Evolutionary conservation across 306 rosid genomes (phyloP).

Genomic region (Quercus rubra): DNA sequence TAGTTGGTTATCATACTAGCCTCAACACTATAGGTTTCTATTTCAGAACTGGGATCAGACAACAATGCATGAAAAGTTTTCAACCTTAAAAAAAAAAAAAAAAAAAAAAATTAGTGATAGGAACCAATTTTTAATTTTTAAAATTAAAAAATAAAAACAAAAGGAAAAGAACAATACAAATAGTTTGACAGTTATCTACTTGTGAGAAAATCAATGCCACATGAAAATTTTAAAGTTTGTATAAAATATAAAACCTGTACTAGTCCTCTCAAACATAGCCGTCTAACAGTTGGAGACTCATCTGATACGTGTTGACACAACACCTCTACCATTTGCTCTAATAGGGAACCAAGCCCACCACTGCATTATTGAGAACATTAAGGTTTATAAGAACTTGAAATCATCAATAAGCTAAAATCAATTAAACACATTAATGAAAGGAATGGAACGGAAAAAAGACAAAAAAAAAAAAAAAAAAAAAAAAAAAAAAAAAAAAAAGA

Average conservation of each 20-base stretch:
- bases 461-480: background rate
- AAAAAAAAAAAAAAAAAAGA: background rate
- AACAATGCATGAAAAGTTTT: no score
- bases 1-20: no score
- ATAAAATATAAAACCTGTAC: conserved; percentile 63
- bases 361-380: conserved; percentile 42
- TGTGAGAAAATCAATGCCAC: conserved; percentile 9
- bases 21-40: no score
- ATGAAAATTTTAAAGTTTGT: conserved; percentile 7
- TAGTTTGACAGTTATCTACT: background rate
- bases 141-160: background rate
- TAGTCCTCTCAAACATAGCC: conserved; percentile 92
- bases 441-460: background rate
- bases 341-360: conserved; percentile 64
- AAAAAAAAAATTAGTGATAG: background rate
- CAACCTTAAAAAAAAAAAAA: background rate
- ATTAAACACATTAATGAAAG: background rate
- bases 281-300: conserved; percentile 84
- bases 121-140: background rate
- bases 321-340: conserved; percentile 87
- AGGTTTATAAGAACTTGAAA: conserved; percentile 22
- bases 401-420: conserved; percentile 1
- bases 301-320: conserved; percentile 86
- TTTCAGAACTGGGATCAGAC: no score
- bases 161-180: conserved; percentile 11